phyloP scores from a whole-genome alignment of 345 rosid species.

The Isatis tinctoria region DNA sequence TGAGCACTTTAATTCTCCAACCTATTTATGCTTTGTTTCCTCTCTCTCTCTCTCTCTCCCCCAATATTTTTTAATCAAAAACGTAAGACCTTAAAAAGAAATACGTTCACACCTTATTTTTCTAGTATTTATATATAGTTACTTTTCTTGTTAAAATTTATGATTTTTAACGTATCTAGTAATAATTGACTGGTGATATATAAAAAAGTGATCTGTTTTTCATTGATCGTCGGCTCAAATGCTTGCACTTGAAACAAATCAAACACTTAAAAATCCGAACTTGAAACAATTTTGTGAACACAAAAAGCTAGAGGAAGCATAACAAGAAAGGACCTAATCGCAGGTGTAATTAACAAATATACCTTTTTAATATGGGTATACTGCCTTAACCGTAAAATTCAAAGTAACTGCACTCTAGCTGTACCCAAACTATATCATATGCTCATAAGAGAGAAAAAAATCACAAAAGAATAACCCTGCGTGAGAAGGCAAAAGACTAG shows the following conservation, averaged over 20 bases:
- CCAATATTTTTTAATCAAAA: slow-evolving; percentile 17
- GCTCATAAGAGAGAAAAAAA: slow-evolving; percentile 12
- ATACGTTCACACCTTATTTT: background rate
- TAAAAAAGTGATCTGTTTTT: background rate
- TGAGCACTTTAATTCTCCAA: slow-evolving; percentile 10
- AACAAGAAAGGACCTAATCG: background rate
- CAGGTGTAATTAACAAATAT: background rate
- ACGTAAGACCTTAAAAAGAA: background rate
- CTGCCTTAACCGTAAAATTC: slow-evolving; percentile 6
- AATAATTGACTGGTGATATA: background rate
- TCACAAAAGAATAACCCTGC: slow-evolving; percentile 20
- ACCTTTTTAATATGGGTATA: background rate
- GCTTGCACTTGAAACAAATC: slow-evolving; percentile 2
- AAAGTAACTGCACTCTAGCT: slow-evolving; percentile 18
- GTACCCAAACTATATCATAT: background rate
- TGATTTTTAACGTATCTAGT: background rate
- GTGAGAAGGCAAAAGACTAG: background rate
- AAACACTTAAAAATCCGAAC: background rate
- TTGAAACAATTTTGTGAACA: background rate
- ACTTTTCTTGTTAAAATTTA: background rate
- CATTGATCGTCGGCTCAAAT: background rate
- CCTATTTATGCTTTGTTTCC: slow-evolving; percentile 3
- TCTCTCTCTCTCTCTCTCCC: background rate
- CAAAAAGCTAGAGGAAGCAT: background rate
- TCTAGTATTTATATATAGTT: background rate